These are phyloP conservation scores for Hymenoscyphus occultus DNA, from an alignment of 2,329 filamentous ascomycete genomes.

Conservation along the genomic window DNA sequence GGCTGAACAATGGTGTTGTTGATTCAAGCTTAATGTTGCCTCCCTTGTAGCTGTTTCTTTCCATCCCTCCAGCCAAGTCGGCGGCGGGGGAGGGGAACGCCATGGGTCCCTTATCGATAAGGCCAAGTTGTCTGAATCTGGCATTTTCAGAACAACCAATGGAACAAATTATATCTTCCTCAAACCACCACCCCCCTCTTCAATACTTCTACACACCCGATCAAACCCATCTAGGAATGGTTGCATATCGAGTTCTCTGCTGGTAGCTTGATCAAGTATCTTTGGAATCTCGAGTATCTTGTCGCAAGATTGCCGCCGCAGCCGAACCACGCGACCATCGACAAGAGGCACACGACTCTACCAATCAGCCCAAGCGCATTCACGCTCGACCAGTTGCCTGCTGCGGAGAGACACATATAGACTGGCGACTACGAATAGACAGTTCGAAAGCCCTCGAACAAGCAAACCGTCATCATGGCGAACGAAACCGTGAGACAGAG, in stretches of 20 bases:
- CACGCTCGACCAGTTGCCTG: not conserved
- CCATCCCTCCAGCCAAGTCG: not conserved
- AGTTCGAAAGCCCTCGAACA: not conserved
- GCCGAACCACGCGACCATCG: constrained; percentile 14
- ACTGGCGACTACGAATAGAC: not conserved
- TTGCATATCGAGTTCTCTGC: too few relatives aligned
- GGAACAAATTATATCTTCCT: not conserved
- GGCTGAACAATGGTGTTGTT: constrained; percentile 14
- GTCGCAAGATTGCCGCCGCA: too few relatives aligned
- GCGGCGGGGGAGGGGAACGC: not conserved
- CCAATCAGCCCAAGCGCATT: constrained; percentile 1
- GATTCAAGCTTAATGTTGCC: constrained; percentile 18
- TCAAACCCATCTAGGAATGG: too few relatives aligned
- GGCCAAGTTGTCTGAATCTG: not conserved
- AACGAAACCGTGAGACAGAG: constrained; percentile 30
- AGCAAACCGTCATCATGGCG: constrained; percentile 22
- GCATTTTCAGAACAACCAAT: not conserved
- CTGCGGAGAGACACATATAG: not conserved
- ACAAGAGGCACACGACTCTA: constrained; percentile 24
- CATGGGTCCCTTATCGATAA: constrained; percentile 6
- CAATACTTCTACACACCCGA: too few relatives aligned
- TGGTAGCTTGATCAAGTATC: too few relatives aligned
- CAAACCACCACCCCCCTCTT: not conserved
- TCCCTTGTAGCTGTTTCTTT: not conserved
- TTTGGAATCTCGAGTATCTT: too few relatives aligned